Conservation (phyloP, 768 basidiomycete genomes). For the Phylloporus sp. region DNA sequence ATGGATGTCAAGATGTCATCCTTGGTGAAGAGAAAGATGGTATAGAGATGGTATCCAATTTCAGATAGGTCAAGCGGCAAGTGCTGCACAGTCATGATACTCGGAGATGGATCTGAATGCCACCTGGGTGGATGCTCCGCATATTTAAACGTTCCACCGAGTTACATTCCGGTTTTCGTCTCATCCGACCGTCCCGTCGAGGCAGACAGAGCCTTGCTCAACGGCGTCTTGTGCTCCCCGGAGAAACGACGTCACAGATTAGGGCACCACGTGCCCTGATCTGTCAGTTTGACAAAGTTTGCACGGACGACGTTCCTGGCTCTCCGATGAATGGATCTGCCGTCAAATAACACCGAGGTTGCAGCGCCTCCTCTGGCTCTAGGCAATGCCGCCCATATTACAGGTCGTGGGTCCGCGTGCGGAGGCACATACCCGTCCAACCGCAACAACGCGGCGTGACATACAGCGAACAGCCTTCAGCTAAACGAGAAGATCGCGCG, state of each 20-base stretch:
- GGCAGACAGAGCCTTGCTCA: neutral
- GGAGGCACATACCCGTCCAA: too few species aligned
- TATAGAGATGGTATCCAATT: slow-evolving; percentile 23
- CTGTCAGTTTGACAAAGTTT: neutral
- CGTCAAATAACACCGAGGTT: neutral
- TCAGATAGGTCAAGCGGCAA: slow-evolving; percentile 5
- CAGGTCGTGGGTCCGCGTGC: too few species aligned
- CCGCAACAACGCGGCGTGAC: too few species aligned
- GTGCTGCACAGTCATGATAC: slow-evolving; percentile 19
- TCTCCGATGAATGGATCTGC: neutral
- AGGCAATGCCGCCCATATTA: too few species aligned
- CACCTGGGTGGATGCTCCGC: neutral
- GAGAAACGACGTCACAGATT: neutral
- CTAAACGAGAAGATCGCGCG: neutral
- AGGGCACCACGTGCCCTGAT: neutral
- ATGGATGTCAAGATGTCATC: slow-evolving; percentile 45
- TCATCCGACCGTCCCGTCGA: neutral
- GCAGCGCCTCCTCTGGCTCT: too few species aligned
- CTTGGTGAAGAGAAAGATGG: slow-evolving; percentile 39
- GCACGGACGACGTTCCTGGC: neutral
- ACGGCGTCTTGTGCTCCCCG: neutral
- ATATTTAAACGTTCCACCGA: slow-evolving; percentile 3
- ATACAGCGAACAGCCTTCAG: neutral
- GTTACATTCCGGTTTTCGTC: slow-evolving; percentile 1
- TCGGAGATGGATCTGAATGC: neutral